Evolutionary conservation across 78 protist species (phyloP), one percentile per base, ranked within the genome.

Genomic region (Speleostelium caveatum): DNA sequence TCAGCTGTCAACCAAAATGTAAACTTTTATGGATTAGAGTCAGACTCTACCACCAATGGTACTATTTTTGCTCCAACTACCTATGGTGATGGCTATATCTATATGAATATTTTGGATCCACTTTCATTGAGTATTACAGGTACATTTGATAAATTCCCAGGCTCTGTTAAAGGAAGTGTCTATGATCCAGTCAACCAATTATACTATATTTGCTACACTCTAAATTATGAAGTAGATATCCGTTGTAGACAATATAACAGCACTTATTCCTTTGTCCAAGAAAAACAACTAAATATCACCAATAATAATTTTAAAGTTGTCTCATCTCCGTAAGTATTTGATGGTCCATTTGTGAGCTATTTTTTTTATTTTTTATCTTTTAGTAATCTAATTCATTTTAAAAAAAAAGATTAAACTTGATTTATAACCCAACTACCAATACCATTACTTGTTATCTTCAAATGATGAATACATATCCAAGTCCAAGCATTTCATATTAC

Each of bases 211-310:
- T 49, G 55, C 55, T 49, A 49, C 55, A 49, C 55, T 49, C 12
- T 49, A 49, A 12, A 8, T 49, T 16, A 8, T 49, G 12, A 49
- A 16, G 55, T 12, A 49, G 12, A 49, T 49, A 49, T 49, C 55
- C 55, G 55, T 49, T 49, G 55, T 49, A 49, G 55, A 49, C 55
- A 49, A 49, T 49, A 49, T 49, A 49, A 49, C 55, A 49, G 55
- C 55, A 49, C 24, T 12, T 49, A 49, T 49, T 49, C 55, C 55
- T 12, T 49, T 49, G 55, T 49, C 55, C 55, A 49, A 49, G 55
- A 49, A 12, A 49, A 49, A 12, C 55, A 49, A 49, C 12, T 49
- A 49, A 49, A 49, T 49, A 12, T 49, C 8, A 49, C 55, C 55
- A 49, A 49, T 49, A 49, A 12, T 12, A 49, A 49, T 49, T 49